A percentile compares a stretch with the other conserved stretches of the same genome.
Evolutionary conservation across 2,329 filamentous ascomycete genomes (phyloP).

Genomic region (Cercospora sp.): DNA sequence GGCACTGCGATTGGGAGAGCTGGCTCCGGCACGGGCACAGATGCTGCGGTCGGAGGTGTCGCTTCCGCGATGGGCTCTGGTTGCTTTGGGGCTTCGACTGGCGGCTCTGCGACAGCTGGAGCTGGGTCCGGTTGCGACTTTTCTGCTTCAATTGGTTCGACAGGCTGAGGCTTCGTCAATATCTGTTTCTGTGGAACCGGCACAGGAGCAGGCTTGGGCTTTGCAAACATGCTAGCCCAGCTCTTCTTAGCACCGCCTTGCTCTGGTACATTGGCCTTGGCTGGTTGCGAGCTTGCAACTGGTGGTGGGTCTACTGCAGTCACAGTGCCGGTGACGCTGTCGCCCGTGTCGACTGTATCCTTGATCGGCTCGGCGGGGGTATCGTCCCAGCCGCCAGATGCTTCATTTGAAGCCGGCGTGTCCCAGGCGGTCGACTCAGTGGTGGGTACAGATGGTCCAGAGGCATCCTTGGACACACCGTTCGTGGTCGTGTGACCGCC

Average conservation of each 20-base stretch:
- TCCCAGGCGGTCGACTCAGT: slow-evolving; percentile 68
- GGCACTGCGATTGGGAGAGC: slow-evolving; percentile 6
- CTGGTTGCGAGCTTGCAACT: slow-evolving; percentile 37
- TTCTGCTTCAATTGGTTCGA: slow-evolving; percentile 37
- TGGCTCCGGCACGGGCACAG: slow-evolving; percentile 27
- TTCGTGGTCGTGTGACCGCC: slow-evolving; percentile 60
- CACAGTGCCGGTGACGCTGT: slow-evolving; percentile 48
- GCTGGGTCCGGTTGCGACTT: slow-evolving; percentile 28
- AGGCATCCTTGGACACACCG: slow-evolving; percentile 62
- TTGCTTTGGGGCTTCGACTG: slow-evolving; percentile 20
- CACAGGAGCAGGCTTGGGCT: slow-evolving; percentile 51
- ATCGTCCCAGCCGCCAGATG: slow-evolving; percentile 31
- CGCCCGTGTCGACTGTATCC: slow-evolving; percentile 29
- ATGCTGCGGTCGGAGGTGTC: slow-evolving; percentile 35
- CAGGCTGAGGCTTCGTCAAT: slow-evolving; percentile 29
- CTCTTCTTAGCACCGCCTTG: slow-evolving; percentile 50
- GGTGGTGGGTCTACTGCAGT: slow-evolving; percentile 32
- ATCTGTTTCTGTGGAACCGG: slow-evolving; percentile 41
- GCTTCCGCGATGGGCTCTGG: slow-evolving; percentile 22
- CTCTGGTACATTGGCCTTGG: slow-evolving; percentile 39
- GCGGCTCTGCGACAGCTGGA: slow-evolving; percentile 19
- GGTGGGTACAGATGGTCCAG: slow-evolving; percentile 61
- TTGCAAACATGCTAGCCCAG: slow-evolving; percentile 56
- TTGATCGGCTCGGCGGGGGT: slow-evolving; percentile 22
- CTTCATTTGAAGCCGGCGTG: slow-evolving; percentile 43